These are phyloP conservation scores for Eucalyptus sp. DNA, from an alignment of 345 rosid genomes.

Conservation along the genomic window DNA sequence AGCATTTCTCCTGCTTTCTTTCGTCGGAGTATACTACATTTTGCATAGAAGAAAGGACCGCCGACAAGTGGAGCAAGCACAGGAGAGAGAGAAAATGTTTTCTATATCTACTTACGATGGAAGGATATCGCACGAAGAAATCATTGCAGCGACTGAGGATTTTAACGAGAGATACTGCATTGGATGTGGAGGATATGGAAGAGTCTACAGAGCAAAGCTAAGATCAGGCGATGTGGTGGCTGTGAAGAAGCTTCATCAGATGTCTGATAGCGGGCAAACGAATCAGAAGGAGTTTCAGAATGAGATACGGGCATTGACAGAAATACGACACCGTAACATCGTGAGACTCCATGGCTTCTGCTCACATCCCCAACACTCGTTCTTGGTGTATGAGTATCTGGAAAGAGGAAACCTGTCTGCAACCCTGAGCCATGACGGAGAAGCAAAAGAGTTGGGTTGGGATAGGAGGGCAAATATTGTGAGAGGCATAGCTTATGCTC, in stretches of 20 bases:
- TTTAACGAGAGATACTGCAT: slow-evolving; percentile 5
- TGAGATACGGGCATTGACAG: slow-evolving; percentile 3
- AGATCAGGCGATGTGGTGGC: slow-evolving; percentile 2
- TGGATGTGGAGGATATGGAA: slow-evolving; percentile 13
- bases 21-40: background rate
- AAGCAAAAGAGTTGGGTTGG: slow-evolving; percentile 1
- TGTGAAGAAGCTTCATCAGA: slow-evolving; percentile 14
- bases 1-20: background rate
- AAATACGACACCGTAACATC: background rate
- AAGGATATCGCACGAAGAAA: slow-evolving; percentile 1
- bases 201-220: slow-evolving; percentile 12
- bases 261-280: background rate
- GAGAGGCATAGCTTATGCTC: slow-evolving; percentile 7
- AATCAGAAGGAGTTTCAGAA: background rate
- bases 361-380: background rate
- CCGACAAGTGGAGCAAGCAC: background rate
- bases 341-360: background rate
- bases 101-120: slow-evolving; percentile 1
- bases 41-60: background rate
- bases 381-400: slow-evolving; percentile 7
- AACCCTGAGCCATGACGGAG: background rate
- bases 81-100: background rate
- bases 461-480: background rate
- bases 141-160: slow-evolving; percentile 1
- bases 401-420: slow-evolving; percentile 2